Conservation (phyloP, 2,329 filamentous ascomycete genomes). For the Penicillium sp. region DNA sequence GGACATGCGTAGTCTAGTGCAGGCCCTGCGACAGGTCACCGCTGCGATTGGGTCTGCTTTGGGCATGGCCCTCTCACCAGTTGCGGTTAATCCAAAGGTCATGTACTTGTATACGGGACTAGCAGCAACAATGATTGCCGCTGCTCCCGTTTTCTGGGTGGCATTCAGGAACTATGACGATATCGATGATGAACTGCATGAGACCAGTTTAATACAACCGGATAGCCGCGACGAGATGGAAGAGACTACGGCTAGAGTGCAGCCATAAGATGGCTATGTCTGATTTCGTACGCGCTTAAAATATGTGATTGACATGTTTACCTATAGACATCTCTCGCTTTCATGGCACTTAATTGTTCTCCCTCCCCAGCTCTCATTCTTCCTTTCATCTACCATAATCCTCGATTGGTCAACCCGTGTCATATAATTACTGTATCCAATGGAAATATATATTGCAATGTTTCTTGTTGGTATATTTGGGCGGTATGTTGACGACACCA, state of each 20-base stretch:
- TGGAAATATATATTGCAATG: too few species aligned
- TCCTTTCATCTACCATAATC: too few species aligned
- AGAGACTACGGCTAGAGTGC: not conserved
- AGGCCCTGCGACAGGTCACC: not conserved
- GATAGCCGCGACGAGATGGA: not conserved
- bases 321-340: too few species aligned
- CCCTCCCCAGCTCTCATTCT: too few species aligned
- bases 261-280: not conserved
- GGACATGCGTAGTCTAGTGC: not conserved
- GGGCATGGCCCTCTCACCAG: not conserved
- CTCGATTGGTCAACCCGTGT: too few species aligned
- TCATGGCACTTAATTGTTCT: too few species aligned
- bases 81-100: not conserved
- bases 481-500: too few species aligned
- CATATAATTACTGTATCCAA: too few species aligned
- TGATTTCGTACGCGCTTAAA: not conserved
- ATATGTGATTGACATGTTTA: too few species aligned
- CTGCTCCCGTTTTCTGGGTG: not conserved
- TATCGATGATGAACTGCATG: not conserved
- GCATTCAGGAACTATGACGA: not conserved
- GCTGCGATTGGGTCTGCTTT: not conserved
- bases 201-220: not conserved
- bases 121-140: not conserved
- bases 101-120: not conserved
- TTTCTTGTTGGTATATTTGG: too few species aligned